Conservation (phyloP, 1,284 basidiomycete genomes). For the Kwoniella shivajii region DNA sequence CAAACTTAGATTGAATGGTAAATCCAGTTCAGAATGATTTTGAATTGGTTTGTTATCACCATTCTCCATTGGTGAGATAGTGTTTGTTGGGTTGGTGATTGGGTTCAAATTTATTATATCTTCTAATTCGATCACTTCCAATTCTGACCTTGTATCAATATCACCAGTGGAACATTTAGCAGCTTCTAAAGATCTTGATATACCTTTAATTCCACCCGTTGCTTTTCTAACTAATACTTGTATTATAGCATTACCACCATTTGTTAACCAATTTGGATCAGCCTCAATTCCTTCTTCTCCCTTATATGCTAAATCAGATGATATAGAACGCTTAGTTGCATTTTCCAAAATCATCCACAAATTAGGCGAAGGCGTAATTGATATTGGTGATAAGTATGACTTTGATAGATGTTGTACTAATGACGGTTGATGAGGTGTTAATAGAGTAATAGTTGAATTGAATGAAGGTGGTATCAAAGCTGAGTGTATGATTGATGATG, state of each 20-base stretch:
- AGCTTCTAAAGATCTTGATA: conserved; percentile 38
- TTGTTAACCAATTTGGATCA: neutral
- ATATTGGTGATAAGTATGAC: conserved; percentile 67
- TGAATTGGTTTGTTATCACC: conserved; percentile 28
- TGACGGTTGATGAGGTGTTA: conserved; percentile 67
- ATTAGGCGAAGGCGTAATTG: conserved; percentile 48
- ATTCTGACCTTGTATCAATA: neutral
- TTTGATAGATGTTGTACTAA: conserved; percentile 66
- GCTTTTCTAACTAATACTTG: conserved; percentile 47
- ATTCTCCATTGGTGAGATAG: neutral
- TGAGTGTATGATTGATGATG: conserved; percentile 60
- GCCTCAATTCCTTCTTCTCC: conserved; percentile 22
- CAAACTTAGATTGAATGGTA: conserved; percentile 78
- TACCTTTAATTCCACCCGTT: conserved; percentile 52
- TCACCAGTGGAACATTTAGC: neutral
- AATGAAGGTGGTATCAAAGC: conserved; percentile 66
- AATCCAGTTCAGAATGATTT: conserved; percentile 61
- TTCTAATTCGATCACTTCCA: conserved; percentile 9
- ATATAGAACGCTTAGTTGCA: conserved; percentile 24
- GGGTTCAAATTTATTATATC: conserved; percentile 23
- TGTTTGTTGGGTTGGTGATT: conserved; percentile 3
- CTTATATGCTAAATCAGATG: conserved; percentile 28
- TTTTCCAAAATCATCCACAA: conserved; percentile 44
- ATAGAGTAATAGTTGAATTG: conserved; percentile 66
- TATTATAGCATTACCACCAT: conserved; percentile 25